Conservation (phyloP, 257 asterid species). For the Fraxinus anomala region DNA sequence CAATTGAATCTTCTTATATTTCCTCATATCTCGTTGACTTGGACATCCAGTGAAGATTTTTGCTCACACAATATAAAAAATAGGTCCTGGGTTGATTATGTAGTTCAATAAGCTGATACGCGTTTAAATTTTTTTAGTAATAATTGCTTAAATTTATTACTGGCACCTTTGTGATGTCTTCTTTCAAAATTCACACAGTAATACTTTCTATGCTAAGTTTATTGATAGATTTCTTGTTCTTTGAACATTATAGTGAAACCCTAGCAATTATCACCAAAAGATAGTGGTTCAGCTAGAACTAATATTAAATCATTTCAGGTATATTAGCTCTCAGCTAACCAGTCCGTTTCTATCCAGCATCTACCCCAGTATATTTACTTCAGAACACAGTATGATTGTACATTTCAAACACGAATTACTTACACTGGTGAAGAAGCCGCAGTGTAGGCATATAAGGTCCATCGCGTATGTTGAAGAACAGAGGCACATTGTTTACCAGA, state of each 20-base stretch:
- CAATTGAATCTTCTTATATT: too few relatives aligned
- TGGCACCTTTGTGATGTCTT: background rate
- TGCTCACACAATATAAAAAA: background rate
- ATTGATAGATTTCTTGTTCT: background rate
- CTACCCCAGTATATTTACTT: background rate
- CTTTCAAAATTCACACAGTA: background rate
- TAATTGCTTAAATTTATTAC: too few relatives aligned
- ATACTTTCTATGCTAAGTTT: background rate
- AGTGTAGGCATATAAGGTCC: conserved; percentile 99
- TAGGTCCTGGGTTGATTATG: background rate
- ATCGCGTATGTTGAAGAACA: conserved; percentile 93
- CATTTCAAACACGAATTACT: conserved; percentile 34
- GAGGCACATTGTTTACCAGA: conserved; percentile 89
- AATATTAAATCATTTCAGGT: background rate
- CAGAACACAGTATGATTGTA: conserved; percentile 1
- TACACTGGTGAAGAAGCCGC: conserved; percentile 97
- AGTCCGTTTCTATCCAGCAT: background rate
- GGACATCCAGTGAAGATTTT: too few relatives aligned
- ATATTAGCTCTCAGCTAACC: background rate
- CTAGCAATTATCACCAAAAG: conserved; percentile 7
- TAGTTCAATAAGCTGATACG: background rate
- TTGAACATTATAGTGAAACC: background rate
- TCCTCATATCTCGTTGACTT: too few relatives aligned
- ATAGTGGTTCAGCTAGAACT: background rate
- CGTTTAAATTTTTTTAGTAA: too few relatives aligned